Conservation (phyloP, 2,329 filamentous ascomycete genomes). For the Didymellaceae sp. region DNA sequence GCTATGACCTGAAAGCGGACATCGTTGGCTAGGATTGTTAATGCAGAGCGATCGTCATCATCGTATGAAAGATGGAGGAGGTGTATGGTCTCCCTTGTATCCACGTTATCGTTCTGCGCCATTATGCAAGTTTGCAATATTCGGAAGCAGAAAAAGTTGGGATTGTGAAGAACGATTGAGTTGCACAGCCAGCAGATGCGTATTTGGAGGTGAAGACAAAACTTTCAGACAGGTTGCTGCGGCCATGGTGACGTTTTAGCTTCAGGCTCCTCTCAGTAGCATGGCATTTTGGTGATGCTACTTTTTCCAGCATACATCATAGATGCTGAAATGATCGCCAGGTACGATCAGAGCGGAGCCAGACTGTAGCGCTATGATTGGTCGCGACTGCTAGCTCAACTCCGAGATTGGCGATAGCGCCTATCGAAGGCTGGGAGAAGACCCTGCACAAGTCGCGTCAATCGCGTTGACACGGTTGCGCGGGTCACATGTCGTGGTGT, state of each 20-base stretch:
- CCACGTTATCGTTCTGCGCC: slow-evolving; percentile 7
- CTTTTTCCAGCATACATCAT: slow-evolving; percentile 5
- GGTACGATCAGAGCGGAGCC: slow-evolving; percentile 2
- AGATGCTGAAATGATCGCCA: slow-evolving; percentile 5
- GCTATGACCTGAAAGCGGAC: slow-evolving; percentile 26
- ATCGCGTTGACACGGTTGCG: slow-evolving; percentile 2
- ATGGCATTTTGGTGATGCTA: neutral
- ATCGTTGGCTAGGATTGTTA: slow-evolving; percentile 27
- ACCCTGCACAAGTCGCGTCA: slow-evolving; percentile 1
- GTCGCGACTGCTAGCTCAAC: neutral
- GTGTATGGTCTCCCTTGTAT: slow-evolving; percentile 15
- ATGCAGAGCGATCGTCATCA: slow-evolving; percentile 20
- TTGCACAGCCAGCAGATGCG: neutral
- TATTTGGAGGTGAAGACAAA: neutral
- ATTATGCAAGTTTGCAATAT: slow-evolving; percentile 14
- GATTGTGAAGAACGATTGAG: neutral
- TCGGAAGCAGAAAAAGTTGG: neutral
- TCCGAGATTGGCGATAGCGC: neutral
- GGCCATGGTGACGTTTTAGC: neutral
- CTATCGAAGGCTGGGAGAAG: neutral
- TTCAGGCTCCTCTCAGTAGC: neutral
- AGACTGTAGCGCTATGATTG: neutral
- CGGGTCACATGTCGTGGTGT: slow-evolving; percentile 3
- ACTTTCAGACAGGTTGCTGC: neutral
- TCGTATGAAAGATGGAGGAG: slow-evolving; percentile 25